These are phyloP conservation scores for Echinochloa phyllopogon DNA, from an alignment of 176 grass and related monocot genomes.

Conservation along the genomic window DNA sequence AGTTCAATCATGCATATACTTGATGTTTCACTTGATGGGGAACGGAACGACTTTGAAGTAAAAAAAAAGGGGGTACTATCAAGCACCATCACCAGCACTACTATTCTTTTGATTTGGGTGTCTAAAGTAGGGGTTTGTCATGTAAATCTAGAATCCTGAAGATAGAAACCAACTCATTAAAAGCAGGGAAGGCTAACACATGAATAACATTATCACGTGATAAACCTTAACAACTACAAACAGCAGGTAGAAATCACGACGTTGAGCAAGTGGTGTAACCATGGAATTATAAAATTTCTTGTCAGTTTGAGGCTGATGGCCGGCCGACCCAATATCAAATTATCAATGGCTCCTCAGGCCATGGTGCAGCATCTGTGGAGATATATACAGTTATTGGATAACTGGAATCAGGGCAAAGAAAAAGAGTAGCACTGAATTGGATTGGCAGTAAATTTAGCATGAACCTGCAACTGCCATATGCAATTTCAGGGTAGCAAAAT, in stretches of 20 bases:
- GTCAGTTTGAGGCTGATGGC: neutral
- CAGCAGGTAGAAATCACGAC: neutral
- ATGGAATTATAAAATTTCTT: neutral
- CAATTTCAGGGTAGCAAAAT: neutral
- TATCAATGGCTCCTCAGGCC: neutral
- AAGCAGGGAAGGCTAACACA: neutral
- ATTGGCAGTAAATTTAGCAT: neutral
- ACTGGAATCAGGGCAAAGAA: neutral
- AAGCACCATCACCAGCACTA: no score
- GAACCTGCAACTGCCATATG: neutral
- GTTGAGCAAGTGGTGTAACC: neutral
- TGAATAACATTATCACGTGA: neutral
- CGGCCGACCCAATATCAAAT: neutral
- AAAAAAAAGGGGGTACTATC: neutral
- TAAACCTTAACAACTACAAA: neutral
- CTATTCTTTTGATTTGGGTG: no score
- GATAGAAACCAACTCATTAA: neutral
- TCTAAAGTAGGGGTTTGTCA: neutral
- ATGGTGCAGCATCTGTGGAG: neutral
- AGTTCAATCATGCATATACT: neutral
- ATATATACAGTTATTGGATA: neutral
- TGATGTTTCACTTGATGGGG: neutral
- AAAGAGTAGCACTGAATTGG: neutral
- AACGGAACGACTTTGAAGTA: neutral
- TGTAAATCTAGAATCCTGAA: neutral